Evolutionary conservation across 2,329 filamentous ascomycete species (phyloP).

Genomic region (Rhynchosporium agropyri): DNA sequence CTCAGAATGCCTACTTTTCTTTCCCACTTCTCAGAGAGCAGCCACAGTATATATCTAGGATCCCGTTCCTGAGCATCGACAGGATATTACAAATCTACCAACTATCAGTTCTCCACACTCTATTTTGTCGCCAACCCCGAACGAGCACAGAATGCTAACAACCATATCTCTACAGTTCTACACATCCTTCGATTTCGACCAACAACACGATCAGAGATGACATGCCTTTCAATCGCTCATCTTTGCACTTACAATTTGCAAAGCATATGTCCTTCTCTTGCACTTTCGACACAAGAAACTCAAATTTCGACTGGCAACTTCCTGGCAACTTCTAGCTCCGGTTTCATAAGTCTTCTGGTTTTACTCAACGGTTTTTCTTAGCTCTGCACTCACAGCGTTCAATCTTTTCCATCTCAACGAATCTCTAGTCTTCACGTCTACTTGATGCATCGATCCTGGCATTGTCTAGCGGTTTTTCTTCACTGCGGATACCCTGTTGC

Average conservation of each 20-base stretch:
- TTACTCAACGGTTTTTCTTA: constrained; percentile 7
- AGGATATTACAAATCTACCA: background rate
- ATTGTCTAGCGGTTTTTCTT: constrained; percentile 15
- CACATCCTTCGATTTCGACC: background rate
- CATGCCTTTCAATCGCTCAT: constrained; percentile 1
- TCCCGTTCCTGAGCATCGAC: background rate
- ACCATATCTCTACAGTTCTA: background rate
- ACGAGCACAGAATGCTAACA: background rate
- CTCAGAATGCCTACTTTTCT: background rate
- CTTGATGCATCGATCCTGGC: constrained; percentile 12
- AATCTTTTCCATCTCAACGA: background rate
- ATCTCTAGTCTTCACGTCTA: constrained; percentile 5
- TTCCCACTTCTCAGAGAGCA: background rate
- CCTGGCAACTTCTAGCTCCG: constrained; percentile 1
- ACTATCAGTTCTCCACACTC: background rate
- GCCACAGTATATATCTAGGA: background rate
- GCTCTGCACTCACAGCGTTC: constrained; percentile 10
- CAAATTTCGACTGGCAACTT: constrained; percentile 17
- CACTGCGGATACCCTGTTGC: constrained; percentile 14
- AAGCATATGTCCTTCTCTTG: constrained; percentile 8
- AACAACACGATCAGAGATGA: background rate
- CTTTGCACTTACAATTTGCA: background rate
- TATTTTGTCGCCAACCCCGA: too few relatives aligned
- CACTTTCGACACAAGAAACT: background rate
- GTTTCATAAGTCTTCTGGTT: constrained; percentile 3